Conservation (phyloP, 1,284 basidiomycete species). For the Papiliotrema terrestris region DNA sequence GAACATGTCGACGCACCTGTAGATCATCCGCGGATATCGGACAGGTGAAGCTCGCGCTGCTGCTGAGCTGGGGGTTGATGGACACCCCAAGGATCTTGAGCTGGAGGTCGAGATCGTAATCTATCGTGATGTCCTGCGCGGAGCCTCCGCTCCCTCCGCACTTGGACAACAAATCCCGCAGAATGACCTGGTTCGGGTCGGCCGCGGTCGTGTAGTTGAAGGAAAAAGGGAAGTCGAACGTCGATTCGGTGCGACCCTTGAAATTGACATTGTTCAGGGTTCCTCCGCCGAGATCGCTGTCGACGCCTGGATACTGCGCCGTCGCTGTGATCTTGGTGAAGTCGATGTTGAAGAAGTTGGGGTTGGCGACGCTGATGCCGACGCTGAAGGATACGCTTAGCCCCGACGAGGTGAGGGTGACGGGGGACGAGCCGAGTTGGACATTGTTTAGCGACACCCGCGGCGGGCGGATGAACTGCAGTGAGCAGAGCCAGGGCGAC, state of each 20-base stretch:
- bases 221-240: slow-evolving; percentile 75
- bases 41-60: slow-evolving; percentile 64
- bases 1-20: slow-evolving; percentile 29
- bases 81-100: slow-evolving; percentile 60
- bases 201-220: slow-evolving; percentile 64
- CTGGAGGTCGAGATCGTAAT: slow-evolving; percentile 56
- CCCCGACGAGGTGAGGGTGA: slow-evolving; percentile 44
- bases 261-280: slow-evolving; percentile 62
- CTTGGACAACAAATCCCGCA: slow-evolving; percentile 55
- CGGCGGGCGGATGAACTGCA: slow-evolving; percentile 75
- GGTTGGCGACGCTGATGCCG: slow-evolving; percentile 73
- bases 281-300: slow-evolving; percentile 67
- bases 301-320: slow-evolving; percentile 69
- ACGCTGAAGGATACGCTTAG: slow-evolving; percentile 64
- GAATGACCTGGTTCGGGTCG: slow-evolving; percentile 61
- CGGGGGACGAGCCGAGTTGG: slow-evolving; percentile 47
- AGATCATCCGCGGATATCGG: slow-evolving; percentile 53
- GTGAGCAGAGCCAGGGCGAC: not conserved
- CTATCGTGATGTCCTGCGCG: slow-evolving; percentile 59
- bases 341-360: slow-evolving; percentile 75
- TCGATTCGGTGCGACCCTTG: slow-evolving; percentile 61
- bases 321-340: slow-evolving; percentile 67
- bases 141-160: slow-evolving; percentile 63
- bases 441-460: slow-evolving; percentile 63
- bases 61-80: slow-evolving; percentile 65